Base-by-base conservation (phyloP, 257 asterid species). In the Solanum ossicruentum region DNA sequence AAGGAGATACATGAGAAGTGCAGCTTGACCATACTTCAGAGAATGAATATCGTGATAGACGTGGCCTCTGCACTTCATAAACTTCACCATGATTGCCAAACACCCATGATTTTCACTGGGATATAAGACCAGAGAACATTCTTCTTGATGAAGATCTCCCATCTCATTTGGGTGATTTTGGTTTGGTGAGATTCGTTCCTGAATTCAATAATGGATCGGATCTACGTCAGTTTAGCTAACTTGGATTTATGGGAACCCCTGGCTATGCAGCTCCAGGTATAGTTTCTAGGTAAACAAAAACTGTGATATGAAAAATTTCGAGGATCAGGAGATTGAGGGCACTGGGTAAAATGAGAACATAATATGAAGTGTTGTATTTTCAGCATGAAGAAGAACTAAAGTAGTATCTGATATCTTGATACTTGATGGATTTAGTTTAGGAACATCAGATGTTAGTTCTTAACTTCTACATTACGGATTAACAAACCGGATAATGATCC, bases 181-280 rank as follows among this genome's bases (percentile, higher is more conserved):
- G 94, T n/a, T 83, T 92, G 81, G 91, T 92, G 67, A 70, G 86
- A 75, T 83, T 92, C 15, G 66, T 89, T 52, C 51, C 88, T 39
- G 73, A 55, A 32, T 32, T 36, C 78, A 18, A 55, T 28, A 12
- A 26, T 77, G 84, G 81, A 52, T 89, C 71, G 10, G 51, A 56
- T 51, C 72, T 56, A 26, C 82, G 85, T 54, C 79, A 85, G 23
- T 89, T 87, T 73, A 89, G 90, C 86, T 89, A 92, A 57, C 88
- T 88, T 81, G 88, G 85, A 67, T 52, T 92, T 63, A 86, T 85
- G 72, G 94, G 92, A 49, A 89, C 93, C 84, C 86, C 88, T 72
- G 93, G 91, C 60, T 91, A 91, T 87, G 87, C 89, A 66, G 90
- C 93, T 86, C 94, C 92, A 87, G 93, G 93, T 90, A 88, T 23